Evolutionary conservation across 768 basidiomycete species (phyloP), one percentile per base, ranked within the genome.

Genomic region (Tylopilus cervinicoccineus): DNA sequence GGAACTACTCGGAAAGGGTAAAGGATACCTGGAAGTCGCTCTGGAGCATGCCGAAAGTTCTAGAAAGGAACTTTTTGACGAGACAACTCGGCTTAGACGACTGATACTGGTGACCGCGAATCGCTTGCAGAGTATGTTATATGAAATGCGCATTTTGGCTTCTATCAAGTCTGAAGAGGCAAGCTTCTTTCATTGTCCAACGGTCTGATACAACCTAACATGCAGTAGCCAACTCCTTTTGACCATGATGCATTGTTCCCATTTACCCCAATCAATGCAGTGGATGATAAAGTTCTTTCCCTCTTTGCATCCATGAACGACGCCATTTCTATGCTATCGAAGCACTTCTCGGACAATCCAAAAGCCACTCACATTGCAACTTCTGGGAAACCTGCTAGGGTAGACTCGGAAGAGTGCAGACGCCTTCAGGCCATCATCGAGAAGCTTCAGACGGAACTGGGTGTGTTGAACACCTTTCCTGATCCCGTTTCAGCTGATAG

Each of bases 31-130:
- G 26, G 88, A 92, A 52, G 66, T 77, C 26, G 83, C 87, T 6
- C 70, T 92, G 28, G 82, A 84, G 39, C 79, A 91, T 55, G 83
- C 88, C 0, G 88, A 92, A 62, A 72, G 74, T 43, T 79, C 86
- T 1, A 72, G 86, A 32, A 69, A 69, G 20, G 76, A 77, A 37
- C 75, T 92, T 17, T 64, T 71, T 26, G 79, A 83, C 31, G 88
- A 93, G 61, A 89, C 85, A 45, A 60, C 75, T 27, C 70, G 72
- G 29, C 72, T 92, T 29, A 79, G 79, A 45, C 77, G 74, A 26
- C 65, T 88, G 23, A 61, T 88, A 4, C 59, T 93, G 42, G 73
- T 73, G 32, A 72, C 79, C 6, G 79, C 83, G 29, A 89, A 90
- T 55, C 81, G 83, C 49, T 62, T 87, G 16, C 81, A 85, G 60